Base-by-base conservation (phyloP, 2,329 filamentous ascomycete genomes). In the Fusarium penzigii region DNA sequence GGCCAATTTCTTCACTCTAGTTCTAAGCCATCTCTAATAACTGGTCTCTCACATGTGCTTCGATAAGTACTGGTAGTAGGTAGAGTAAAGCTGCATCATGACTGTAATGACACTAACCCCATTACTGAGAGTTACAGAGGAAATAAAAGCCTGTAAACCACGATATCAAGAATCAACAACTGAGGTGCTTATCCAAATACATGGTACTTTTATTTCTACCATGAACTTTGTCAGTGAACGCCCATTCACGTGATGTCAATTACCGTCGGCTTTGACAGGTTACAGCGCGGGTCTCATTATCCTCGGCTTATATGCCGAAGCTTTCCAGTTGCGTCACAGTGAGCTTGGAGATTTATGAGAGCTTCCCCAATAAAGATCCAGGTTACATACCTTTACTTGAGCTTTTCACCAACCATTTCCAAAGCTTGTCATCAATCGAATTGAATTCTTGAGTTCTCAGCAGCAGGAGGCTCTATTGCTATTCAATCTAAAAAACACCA, bases 241-340 rank as follows among this genome's bases (percentile, higher is more conserved):
- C 32, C 10, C 20, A 38, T 53, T 48, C 59, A 64, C 59, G 59
- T 64, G 62, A 63, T 49, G 9, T 41, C 44, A 32, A 44, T 20
- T 40, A 38, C 48, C 39, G 44, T 63, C 62, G 59, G 62, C 56
- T 62, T 52, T 61, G 49, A 41, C 49, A 55, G 55, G 55, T 50
- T 58, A 55, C 49, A 45, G 44, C 20, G 39, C 51, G 63, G 63
- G 45, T 51, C 39, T 48, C 45, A 3, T 56, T 66, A 66, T 54
- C 64, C 64, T 66, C 64, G 64, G 64, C 55, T 59, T 49, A 58
- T 52, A 42, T 58, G 53, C 60, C 57, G 60, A 59, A 44, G 54
- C 41, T 59, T 58, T 52, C 60, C 60, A 58, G 53, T 62, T 66
- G 61, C 64, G 62, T 66, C 64, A 66, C 56, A 42, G 57, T 49